Percentiles rank a stretch among this genome's conserved stretches.
These are phyloP conservation scores for Trichoderma hamatum DNA, from an alignment of 2,329 filamentous ascomycete genomes.

Conservation along the genomic window DNA sequence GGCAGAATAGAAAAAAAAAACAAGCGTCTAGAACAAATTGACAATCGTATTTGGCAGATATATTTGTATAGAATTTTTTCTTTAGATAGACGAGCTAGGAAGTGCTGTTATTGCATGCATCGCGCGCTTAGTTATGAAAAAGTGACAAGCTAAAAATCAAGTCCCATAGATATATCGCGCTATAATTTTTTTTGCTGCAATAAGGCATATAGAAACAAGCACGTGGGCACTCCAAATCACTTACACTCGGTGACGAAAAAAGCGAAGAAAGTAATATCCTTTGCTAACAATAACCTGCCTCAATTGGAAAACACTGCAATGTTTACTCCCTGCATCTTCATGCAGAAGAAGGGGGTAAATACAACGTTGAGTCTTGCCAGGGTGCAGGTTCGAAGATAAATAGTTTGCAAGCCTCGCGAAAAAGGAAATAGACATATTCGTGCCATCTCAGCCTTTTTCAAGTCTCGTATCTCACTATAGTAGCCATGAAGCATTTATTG, in stretches of 20 bases:
- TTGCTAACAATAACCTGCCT: background rate
- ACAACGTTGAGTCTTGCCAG: no score
- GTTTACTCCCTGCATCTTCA: background rate
- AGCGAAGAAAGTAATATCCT: background rate
- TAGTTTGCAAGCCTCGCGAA: background rate
- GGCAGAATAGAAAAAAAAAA: background rate
- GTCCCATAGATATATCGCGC: conserved; percentile 1
- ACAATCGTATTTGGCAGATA: background rate
- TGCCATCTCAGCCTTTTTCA: background rate
- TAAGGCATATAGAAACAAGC: background rate
- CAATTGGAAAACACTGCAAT: background rate
- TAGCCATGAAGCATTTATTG: background rate
- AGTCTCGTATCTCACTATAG: background rate
- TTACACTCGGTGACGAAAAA: conserved; percentile 7
- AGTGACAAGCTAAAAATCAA: background rate
- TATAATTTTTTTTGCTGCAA: background rate
- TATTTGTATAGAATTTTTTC: background rate
- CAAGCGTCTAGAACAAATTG: background rate
- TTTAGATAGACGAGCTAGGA: background rate
- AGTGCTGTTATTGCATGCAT: background rate
- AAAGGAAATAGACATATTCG: background rate
- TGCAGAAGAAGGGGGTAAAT: no score
- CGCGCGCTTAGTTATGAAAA: background rate
- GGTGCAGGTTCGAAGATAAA: background rate
- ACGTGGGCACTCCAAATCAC: background rate